These are phyloP conservation scores for Papiliotrema terrestris DNA, from an alignment of 1,284 basidiomycete genomes.

Conservation along the genomic window DNA sequence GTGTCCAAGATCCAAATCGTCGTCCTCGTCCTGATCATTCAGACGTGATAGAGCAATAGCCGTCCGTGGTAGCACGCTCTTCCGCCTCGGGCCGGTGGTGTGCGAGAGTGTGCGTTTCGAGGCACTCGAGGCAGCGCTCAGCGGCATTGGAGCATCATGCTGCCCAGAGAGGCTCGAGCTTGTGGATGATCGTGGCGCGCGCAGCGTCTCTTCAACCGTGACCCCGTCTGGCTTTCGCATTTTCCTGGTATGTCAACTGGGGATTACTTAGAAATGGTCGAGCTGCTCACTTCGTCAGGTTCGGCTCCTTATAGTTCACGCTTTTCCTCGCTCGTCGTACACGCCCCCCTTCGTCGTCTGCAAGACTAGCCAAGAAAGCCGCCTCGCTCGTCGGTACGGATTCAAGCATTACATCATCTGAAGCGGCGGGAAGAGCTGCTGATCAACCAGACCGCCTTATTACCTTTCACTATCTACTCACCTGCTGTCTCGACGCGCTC, in stretches of 20 bases:
- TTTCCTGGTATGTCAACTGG: slow-evolving; percentile 57
- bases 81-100: not conserved
- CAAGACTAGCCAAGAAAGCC: slow-evolving; percentile 9
- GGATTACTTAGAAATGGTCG: slow-evolving; percentile 1
- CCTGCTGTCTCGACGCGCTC: no score
- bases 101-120: not conserved
- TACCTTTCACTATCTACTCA: not conserved
- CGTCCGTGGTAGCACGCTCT: not conserved
- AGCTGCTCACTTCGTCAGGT: slow-evolving; percentile 72
- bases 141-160: not conserved
- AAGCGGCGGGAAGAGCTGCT: not conserved
- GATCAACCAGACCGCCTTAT: not conserved
- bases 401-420: not conserved
- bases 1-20: no score
- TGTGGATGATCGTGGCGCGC: not conserved
- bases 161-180: not conserved
- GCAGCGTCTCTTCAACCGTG: slow-evolving; percentile 18
- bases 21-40: no score
- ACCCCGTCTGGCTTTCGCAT: slow-evolving; percentile 75
- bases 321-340: slow-evolving; percentile 71
- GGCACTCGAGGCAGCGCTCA: not conserved
- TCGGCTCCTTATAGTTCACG: slow-evolving; percentile 83
- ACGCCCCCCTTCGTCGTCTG: slow-evolving; percentile 44
- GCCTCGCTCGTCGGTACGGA: not conserved
- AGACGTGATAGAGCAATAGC: no score